phyloP scores from a whole-genome alignment of 2,329 filamentous ascomycete genomes.

The Trichoderma endophyticum region DNA sequence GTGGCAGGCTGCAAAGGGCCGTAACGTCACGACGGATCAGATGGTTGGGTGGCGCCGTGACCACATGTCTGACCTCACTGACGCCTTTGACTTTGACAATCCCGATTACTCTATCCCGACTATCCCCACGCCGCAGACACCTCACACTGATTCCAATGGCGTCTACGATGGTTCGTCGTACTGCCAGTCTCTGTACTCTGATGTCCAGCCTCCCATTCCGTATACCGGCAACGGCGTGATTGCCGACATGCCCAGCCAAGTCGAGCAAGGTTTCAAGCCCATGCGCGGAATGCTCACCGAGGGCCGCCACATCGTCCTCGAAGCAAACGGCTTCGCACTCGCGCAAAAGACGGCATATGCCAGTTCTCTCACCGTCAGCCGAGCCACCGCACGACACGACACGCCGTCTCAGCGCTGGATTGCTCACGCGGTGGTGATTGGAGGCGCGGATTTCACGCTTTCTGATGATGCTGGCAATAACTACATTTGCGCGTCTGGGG shows the following conservation, averaged over 20 bases:
- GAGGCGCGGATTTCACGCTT: slow-evolving; percentile 30
- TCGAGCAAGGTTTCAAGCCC: slow-evolving; percentile 54
- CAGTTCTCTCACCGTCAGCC: slow-evolving; percentile 17
- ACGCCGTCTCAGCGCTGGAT: slow-evolving; percentile 47
- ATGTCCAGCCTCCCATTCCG: slow-evolving; percentile 43
- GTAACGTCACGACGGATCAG: slow-evolving; percentile 36
- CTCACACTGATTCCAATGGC: slow-evolving; percentile 41
- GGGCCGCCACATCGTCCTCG: slow-evolving; percentile 52
- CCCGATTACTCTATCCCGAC: slow-evolving; percentile 48
- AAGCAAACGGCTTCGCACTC: slow-evolving; percentile 43
- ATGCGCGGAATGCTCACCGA: slow-evolving; percentile 52
- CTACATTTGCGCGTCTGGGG: slow-evolving; percentile 22
- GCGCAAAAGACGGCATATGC: slow-evolving; percentile 28
- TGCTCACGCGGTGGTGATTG: slow-evolving; percentile 37
- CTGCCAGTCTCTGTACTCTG: slow-evolving; percentile 40
- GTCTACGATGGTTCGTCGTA: slow-evolving; percentile 44
- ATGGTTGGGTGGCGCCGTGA: slow-evolving; percentile 32
- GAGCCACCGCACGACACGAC: slow-evolving; percentile 31
- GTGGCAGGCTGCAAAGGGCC: slow-evolving; percentile 39
- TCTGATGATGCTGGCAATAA: slow-evolving; percentile 24
- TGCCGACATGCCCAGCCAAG: slow-evolving; percentile 37
- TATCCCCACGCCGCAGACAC: slow-evolving; percentile 42
- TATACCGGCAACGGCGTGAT: slow-evolving; percentile 40
- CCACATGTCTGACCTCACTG: slow-evolving; percentile 35
- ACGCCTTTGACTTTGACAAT: slow-evolving; percentile 44